Conservation (phyloP, 495 filamentous ascomycete genomes). For the Aspergillus ellipticus region DNA sequence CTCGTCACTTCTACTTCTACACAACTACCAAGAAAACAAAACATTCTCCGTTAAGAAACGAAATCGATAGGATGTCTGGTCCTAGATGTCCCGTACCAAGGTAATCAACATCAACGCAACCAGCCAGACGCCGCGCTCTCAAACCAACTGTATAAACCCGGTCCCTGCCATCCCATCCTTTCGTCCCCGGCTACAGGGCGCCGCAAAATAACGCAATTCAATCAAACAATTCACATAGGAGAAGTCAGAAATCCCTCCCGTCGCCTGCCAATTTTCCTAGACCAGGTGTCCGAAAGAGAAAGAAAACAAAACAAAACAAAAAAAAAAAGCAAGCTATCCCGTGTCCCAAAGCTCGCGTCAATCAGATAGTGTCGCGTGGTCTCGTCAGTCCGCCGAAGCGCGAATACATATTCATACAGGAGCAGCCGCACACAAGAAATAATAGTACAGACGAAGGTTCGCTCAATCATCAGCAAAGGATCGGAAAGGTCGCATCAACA, state of each 20-base stretch:
- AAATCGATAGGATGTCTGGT: background rate
- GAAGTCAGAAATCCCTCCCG: background rate
- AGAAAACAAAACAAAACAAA: background rate
- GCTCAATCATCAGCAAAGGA: slow-evolving; percentile 4
- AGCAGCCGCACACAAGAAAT: slow-evolving; percentile 10
- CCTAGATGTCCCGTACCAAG: background rate
- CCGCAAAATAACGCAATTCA: too few relatives aligned
- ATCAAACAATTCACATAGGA: background rate
- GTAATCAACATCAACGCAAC: background rate
- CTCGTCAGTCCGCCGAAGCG: slow-evolving; percentile 12
- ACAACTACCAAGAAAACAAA: too few relatives aligned
- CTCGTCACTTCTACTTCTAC: background rate
- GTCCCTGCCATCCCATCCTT: slow-evolving; percentile 2
- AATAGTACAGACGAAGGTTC: slow-evolving; percentile 16
- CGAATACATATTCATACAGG: slow-evolving; percentile 20
- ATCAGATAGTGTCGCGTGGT: slow-evolving; percentile 9
- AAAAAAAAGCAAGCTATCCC: background rate
- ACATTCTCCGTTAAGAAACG: background rate
- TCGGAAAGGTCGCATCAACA: background rate
- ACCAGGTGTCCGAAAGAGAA: background rate
- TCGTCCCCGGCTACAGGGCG: background rate
- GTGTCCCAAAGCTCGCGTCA: background rate
- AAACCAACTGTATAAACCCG: slow-evolving; percentile 2
- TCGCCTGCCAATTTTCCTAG: background rate
- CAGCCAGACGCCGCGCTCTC: slow-evolving; percentile 13